phyloP scores from a whole-genome alignment of 139 green algal genomes.

The Edaphochlamys debaryana region DNA sequence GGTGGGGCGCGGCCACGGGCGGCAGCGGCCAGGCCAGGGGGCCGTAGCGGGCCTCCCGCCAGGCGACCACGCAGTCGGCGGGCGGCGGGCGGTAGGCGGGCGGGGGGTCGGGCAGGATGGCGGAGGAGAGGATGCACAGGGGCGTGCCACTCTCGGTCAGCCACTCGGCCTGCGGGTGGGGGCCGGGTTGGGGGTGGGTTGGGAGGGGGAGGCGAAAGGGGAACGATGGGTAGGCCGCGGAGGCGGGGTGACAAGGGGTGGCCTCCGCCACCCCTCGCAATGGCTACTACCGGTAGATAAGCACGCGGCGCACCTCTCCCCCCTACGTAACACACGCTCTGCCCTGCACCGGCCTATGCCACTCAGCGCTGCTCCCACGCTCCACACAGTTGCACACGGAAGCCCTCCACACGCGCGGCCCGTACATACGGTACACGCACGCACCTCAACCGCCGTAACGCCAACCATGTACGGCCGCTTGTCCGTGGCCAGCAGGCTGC shows the following conservation, averaged over 20 bases:
- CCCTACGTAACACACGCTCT: no score
- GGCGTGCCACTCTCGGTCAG: constrained; percentile 58
- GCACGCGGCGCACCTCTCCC: no score
- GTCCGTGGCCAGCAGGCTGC: constrained; percentile 76
- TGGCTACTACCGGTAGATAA: no score
- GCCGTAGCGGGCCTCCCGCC: constrained; percentile 79
- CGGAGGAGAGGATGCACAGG: constrained; percentile 65
- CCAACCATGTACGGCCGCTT: constrained; percentile 91
- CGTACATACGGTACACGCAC: no score
- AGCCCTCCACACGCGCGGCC: no score
- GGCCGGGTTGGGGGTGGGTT: neutral
- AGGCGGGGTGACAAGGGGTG: no score
- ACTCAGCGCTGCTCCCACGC: no score
- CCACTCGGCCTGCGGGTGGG: constrained; percentile 54
- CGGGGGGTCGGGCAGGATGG: constrained; percentile 63
- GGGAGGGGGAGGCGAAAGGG: neutral
- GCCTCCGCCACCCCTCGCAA: no score
- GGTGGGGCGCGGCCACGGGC: constrained; percentile 49
- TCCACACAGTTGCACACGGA: no score
- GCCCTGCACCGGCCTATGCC: neutral
- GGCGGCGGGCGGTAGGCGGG: constrained; percentile 65
- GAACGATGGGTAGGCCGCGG: neutral
- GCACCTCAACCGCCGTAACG: constrained; percentile 74
- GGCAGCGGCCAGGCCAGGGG: constrained; percentile 87
- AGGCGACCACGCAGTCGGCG: constrained; percentile 79